Evolutionary conservation across 257 asterid genomes (phyloP).

Genomic region (Gynochthodes officinalis): DNA sequence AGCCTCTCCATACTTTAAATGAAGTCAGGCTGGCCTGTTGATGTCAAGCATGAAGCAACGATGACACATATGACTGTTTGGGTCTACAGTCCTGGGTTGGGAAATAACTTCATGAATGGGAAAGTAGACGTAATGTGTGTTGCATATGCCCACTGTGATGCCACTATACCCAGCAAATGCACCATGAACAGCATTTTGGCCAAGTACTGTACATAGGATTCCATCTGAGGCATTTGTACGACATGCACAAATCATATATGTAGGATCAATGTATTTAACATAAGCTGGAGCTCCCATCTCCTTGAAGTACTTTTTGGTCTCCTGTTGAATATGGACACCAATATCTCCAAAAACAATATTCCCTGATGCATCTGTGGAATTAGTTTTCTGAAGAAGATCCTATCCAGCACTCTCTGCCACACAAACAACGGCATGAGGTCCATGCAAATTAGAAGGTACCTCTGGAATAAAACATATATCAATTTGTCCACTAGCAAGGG

Average conservation of each 20-base stretch:
- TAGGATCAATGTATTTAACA: slow-evolving; percentile 92
- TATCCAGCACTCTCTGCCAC: slow-evolving; percentile 99
- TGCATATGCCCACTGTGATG: slow-evolving; percentile 93
- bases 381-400: slow-evolving; percentile 72
- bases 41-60: slow-evolving; percentile 97
- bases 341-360: slow-evolving; percentile 78
- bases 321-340: slow-evolving; percentile 81
- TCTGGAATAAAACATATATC: slow-evolving; percentile 95
- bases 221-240: slow-evolving; percentile 98
- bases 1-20: slow-evolving; percentile 26
- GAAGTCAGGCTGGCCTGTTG: slow-evolving; percentile 97
- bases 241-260: slow-evolving; percentile 98
- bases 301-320: slow-evolving; percentile 84
- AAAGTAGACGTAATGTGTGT: slow-evolving; percentile 83
- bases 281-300: slow-evolving; percentile 73
- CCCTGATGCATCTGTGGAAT: slow-evolving; percentile 91
- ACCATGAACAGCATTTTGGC: slow-evolving; percentile 99
- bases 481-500: slow-evolving; percentile 98
- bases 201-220: slow-evolving; percentile 91
- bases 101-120: slow-evolving; percentile 89
- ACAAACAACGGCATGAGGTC: slow-evolving; percentile 96
- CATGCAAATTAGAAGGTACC: slow-evolving; percentile 82
- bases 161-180: slow-evolving; percentile 98
- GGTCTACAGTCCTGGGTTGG: slow-evolving; percentile 65
- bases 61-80: slow-evolving; percentile 99